phyloP scores from a whole-genome alignment of 306 rosid species.

The Nissolia schottii region DNA sequence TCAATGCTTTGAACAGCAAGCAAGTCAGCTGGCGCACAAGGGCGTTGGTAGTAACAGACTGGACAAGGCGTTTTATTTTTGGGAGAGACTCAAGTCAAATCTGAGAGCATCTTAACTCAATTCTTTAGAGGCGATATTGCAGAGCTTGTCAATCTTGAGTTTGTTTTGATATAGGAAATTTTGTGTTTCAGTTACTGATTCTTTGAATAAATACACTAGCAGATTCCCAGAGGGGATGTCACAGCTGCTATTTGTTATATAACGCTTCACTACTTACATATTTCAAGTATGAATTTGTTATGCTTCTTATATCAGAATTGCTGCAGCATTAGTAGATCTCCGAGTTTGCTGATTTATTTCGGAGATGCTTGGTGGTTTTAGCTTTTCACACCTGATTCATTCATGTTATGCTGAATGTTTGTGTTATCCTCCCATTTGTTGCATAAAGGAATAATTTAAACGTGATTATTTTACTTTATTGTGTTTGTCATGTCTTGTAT shows the following conservation, averaged over 20 bases:
- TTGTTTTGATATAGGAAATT: conserved; percentile 1
- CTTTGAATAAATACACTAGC: conserved; percentile 33
- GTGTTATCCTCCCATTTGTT: background rate
- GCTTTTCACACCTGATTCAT: background rate
- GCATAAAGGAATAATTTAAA: background rate
- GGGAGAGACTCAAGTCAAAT: conserved; percentile 95
- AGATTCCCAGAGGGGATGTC: background rate
- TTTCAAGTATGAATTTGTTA: conserved; percentile 5
- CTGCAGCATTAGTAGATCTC: conserved; percentile 22
- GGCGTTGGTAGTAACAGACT: conserved; percentile 77
- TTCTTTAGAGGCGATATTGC: background rate
- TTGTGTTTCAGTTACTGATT: conserved; percentile 16
- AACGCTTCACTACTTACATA: background rate
- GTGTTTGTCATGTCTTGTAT: background rate
- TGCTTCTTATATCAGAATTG: background rate
- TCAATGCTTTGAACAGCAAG: conserved; percentile 53
- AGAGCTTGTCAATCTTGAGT: conserved; percentile 1
- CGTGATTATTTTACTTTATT: background rate
- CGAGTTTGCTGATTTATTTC: conserved; percentile 25
- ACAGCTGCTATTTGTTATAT: conserved; percentile 1
- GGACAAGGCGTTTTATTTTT: conserved; percentile 74
- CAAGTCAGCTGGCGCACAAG: conserved; percentile 99
- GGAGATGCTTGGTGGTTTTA: conserved; percentile 18
- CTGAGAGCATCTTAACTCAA: conserved; percentile 24
- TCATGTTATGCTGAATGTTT: background rate